Evolutionary conservation across 2,329 filamentous ascomycete genomes (phyloP), one percentile per base, ranked within the genome.

Genomic region (Whalleya microplaca): DNA sequence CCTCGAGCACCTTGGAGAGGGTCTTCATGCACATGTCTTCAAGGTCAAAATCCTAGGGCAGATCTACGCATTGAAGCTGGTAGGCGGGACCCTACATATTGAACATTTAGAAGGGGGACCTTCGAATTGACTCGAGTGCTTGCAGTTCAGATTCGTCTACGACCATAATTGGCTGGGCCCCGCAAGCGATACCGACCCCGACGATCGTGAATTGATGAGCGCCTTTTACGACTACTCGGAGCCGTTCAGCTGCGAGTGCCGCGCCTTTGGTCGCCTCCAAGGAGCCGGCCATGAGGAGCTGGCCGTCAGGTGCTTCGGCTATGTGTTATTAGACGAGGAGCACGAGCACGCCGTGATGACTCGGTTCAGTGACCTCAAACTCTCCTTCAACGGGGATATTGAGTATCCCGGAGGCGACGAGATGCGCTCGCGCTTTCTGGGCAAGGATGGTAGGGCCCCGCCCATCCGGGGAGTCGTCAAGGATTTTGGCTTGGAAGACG

Each of bases 211-310:
- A 50, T 43, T 9, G 2, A 45, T 61, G 50, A 48, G 32, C 7
- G 42, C 49, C 21, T 32, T 64, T 14, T 64, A 53, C 52, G 32
- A 65, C 14, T 64, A 66, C 51, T 41, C 45, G 16, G 68, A 70
- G 2, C 65, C 67, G 0, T 69, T 70, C 45, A 62, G 50, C 53
- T 50, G 49, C 50, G 66, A 70, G 42, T 69, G 65, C 53, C 62
- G 69, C 21, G 67, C 64, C 44, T 71, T 64, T 53, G 68, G 66
- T 18, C 67, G 67, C 41, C 59, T 70, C 12, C 48, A 69, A 48
- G 68, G 70, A 55, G 46, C 55, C 10, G 65, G 64, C 32, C 45
- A 58, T 21, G 64, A 65, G 18, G 60, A 68, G 8, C 55, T 70
- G 19, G 62, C 64, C 14, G 43, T 60, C 19, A 40, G 40, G 23